A percentile compares a stretch with the other conserved stretches of the same genome.
phyloP scores from a whole-genome alignment of 345 rosid genomes.

The Cardamine occulta region DNA sequence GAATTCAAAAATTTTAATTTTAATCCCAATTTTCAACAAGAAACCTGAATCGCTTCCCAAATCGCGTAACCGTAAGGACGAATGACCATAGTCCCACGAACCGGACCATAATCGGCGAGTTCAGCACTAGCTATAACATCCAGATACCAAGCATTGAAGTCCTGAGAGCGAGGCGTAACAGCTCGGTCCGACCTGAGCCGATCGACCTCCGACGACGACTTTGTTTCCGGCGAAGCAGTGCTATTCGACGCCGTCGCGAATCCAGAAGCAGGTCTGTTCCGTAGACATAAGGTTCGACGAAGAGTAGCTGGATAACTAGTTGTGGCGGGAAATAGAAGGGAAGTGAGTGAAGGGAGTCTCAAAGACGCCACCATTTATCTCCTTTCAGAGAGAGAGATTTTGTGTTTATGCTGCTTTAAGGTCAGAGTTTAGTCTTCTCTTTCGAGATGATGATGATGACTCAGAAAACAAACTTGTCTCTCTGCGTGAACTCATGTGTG shows the following conservation, averaged over 20 bases:
- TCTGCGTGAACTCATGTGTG: neutral
- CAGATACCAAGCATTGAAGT: constrained; percentile 93
- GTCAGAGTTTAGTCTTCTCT: constrained; percentile 23
- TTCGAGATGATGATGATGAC: constrained; percentile 19
- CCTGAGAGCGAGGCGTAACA: constrained; percentile 84
- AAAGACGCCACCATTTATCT: constrained; percentile 65
- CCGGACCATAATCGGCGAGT: constrained; percentile 94
- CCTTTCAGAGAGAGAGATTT: neutral
- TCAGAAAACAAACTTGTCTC: neutral
- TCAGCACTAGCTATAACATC: constrained; percentile 92
- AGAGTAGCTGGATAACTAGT: constrained; percentile 48
- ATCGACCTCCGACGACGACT: constrained; percentile 48
- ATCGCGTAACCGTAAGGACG: constrained; percentile 94
- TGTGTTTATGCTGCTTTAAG: constrained; percentile 2
- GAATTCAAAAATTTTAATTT: neutral
- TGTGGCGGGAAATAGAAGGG: constrained; percentile 53
- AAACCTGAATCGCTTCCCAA: constrained; percentile 97
- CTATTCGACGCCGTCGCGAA: constrained; percentile 62
- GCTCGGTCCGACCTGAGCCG: constrained; percentile 55
- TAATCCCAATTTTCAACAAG: neutral
- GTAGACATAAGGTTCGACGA: constrained; percentile 40
- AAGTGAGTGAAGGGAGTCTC: constrained; percentile 64
- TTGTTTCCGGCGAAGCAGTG: constrained; percentile 53
- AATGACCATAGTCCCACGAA: constrained; percentile 96
- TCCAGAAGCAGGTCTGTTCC: constrained; percentile 44